Evolutionary conservation across 345 rosid genomes (phyloP).

Genomic region (Clarkia xantiana): DNA sequence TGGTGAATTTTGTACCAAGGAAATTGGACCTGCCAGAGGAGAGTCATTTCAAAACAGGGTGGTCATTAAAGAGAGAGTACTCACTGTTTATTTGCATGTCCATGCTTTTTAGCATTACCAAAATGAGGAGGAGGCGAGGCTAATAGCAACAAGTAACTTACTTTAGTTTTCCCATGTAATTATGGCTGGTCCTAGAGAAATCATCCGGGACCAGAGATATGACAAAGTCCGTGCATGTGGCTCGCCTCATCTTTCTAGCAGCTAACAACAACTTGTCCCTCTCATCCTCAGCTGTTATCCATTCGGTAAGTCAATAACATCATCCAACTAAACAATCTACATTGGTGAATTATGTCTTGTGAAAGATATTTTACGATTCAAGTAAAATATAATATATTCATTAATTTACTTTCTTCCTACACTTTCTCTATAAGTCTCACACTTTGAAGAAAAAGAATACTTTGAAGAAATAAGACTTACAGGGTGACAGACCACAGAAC

Average conservation of each 20-base stretch:
- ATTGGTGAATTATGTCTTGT: too few species aligned
- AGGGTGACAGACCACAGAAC: constrained; percentile 76
- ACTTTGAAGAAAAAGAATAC: too few species aligned
- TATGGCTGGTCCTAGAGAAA: constrained; percentile 49
- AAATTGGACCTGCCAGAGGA: constrained; percentile 65
- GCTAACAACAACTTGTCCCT: constrained; percentile 61
- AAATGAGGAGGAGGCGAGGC: constrained; percentile 3
- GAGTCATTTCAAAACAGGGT: constrained; percentile 8
- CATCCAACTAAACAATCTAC: too few species aligned
- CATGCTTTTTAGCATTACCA: too few species aligned
- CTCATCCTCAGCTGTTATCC: constrained; percentile 20
- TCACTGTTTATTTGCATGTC: too few species aligned
- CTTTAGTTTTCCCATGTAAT: constrained; percentile 67
- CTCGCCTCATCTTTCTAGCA: constrained; percentile 71
- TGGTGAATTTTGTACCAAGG: constrained; percentile 76
- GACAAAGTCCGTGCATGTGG: constrained; percentile 51
- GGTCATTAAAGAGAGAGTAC: not conserved
- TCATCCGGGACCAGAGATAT: constrained; percentile 53
- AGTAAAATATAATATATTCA: too few species aligned
- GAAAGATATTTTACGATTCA: too few species aligned
- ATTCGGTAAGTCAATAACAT: too few species aligned
- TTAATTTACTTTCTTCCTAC: too few species aligned
- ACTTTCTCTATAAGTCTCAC: too few species aligned
- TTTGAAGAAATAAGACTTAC: constrained; percentile 18
- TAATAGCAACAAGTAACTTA: constrained; percentile 8